Base-by-base conservation (phyloP, 2,329 filamentous ascomycete species). In the Botrytis elliptica region DNA sequence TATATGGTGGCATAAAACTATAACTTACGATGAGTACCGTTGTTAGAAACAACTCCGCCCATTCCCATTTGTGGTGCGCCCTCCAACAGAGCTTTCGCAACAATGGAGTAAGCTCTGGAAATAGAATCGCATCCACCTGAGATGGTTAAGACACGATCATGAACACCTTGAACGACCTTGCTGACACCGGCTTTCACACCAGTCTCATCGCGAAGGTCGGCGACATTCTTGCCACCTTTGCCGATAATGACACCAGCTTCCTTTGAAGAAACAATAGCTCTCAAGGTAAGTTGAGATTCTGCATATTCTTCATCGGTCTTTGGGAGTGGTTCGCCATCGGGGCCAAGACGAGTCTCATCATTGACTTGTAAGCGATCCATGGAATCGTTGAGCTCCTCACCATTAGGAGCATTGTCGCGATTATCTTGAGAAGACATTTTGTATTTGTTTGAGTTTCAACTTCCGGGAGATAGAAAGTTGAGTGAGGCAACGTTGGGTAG, bases 191-290 rank as follows among this genome's bases (percentile, higher is more conserved):
- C 96, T 85, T 97, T 97, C 80, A 99, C 96, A 75, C 95, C 96
- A 78, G 96, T 99, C 85, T 98, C 95, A 80, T 99, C 95, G 82
- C 96, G 92, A 76, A 99, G 88, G 81, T 98, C 95, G 66, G 96
- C 96, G 72, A 99, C 96, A 81, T 99, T 98, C 88, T 98, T 97
- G 82, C 96, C 96, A 74, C 92, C 94, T 86, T 99, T 99, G 84
- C 96, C 96, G 83, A 99, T 99, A 84, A 99, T 98, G 80, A 99
- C 94, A 81, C 96, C 96, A 75, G 96, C 96, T 85, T 99, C 96
- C 86, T 98, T 98, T 83, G 96, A 98, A 49, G 96, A 98, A 78
- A 99, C 96, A 82, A 99, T 98, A 79, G 96, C 96, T 82, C 96
- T 93, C 77, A 99, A 90, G 75, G 96, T 99, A 80, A 99, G 88